A percentile compares a stretch with the other conserved stretches of the same genome.
phyloP scores from a whole-genome alignment of 78 protist species.

The Protostelium mycophagum region DNA sequence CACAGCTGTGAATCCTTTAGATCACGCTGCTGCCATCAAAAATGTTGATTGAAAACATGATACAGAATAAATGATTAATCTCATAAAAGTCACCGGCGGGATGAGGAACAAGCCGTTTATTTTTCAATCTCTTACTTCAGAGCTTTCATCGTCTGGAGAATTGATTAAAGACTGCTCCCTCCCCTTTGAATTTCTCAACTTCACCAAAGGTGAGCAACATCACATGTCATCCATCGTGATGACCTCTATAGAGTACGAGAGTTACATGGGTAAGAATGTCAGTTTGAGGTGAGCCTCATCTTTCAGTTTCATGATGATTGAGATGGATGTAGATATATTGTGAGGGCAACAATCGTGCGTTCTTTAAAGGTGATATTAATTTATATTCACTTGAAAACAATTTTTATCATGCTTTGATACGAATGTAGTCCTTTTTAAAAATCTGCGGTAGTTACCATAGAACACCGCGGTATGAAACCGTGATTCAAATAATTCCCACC shows the following conservation, averaged over 20 bases:
- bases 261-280: not conserved
- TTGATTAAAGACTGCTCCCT: constrained; percentile 24
- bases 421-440: no score
- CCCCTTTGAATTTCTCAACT: constrained; percentile 38
- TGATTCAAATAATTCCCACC: not conserved
- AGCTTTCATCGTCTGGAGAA: constrained; percentile 12
- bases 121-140: not conserved
- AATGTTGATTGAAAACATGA: no score
- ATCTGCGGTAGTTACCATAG: not conserved
- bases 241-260: not conserved
- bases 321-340: not conserved
- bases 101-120: not conserved
- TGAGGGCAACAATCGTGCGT: not conserved
- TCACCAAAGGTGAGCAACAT: constrained; percentile 43
- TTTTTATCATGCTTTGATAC: no score
- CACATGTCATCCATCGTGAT: constrained; percentile 63
- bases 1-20: no score
- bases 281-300: not conserved
- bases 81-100: not conserved
- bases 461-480: not conserved
- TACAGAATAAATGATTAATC: no score
- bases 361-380: no score
- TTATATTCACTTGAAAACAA: no score
- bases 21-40: no score
- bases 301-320: no score